phyloP scores from a whole-genome alignment of 1,139 yeast species.

The Wickerhamomyces sp. region DNA sequence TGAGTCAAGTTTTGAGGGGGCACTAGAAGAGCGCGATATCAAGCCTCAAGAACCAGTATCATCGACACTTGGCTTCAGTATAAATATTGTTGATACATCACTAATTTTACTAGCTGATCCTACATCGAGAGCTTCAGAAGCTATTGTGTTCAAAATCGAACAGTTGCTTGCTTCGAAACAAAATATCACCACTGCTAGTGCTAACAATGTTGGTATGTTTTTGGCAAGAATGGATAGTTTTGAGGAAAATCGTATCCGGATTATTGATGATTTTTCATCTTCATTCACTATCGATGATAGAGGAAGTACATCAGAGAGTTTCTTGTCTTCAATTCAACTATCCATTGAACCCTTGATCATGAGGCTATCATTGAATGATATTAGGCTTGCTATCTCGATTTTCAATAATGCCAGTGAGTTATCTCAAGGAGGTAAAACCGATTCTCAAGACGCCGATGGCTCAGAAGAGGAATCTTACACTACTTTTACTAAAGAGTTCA shows the following conservation, averaged over 20 bases:
- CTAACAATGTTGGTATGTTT: constrained; percentile 83
- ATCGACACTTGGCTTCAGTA: constrained; percentile 44
- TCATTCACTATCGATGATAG: constrained; percentile 71
- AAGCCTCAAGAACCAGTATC: constrained; percentile 3
- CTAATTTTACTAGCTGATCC: constrained; percentile 81
- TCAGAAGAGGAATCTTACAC: constrained; percentile 30
- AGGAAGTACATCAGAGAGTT: constrained; percentile 53
- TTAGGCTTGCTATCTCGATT: constrained; percentile 70
- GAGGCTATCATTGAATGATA: constrained; percentile 83
- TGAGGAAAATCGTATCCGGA: constrained; percentile 57
- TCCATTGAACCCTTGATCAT: constrained; percentile 78
- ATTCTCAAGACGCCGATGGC: constrained; percentile 22
- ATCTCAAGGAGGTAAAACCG: constrained; percentile 22
- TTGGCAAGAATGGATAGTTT: constrained; percentile 69
- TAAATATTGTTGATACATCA: constrained; percentile 76
- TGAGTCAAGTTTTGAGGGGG: constrained; percentile 6
- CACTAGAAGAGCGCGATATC: constrained; percentile 1
- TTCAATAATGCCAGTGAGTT: constrained; percentile 67
- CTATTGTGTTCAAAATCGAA: constrained; percentile 84
- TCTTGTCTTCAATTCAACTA: constrained; percentile 60
- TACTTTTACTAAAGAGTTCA: constrained; percentile 58
- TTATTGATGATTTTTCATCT: constrained; percentile 85
- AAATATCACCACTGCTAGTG: constrained; percentile 57
- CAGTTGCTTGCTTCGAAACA: constrained; percentile 73
- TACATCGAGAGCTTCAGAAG: constrained; percentile 64